Base-by-base conservation (phyloP, 2,329 filamentous ascomycete species). In the Biscogniauxia mediterranea region DNA sequence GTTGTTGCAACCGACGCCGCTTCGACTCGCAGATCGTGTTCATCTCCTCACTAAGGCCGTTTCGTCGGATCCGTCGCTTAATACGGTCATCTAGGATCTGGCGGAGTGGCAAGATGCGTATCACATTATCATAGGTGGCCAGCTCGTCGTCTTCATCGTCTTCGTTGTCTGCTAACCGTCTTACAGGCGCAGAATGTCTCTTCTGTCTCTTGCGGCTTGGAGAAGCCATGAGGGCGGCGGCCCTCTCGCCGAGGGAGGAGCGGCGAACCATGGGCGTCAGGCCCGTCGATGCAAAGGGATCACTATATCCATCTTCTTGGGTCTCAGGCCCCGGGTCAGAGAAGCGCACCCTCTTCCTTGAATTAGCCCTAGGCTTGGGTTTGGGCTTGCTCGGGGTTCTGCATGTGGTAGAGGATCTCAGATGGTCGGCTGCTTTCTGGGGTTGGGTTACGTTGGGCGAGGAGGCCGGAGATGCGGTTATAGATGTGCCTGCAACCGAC, bases 191-290 rank as follows among this genome's bases (percentile, higher is more conserved):
- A 0, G 83, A 83, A 57, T 79, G 78, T 21, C 82, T 79, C 5
- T 81, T 79, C 28, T 32, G 28, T 15, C 76, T 77, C 46, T 78
- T 76, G 58, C 57, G 73, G 66, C 60, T 70, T 73, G 69, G 66
- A 55, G 61, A 46, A 46, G 38, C 15, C 38, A n/a, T 46, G 38
- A 17, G 7, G 17, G 38, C 6, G 4, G 38, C 17, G 2, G 13
- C 38, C 15, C 38, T 28, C 64, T 68, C 55, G 15, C 63, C 61
- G 6, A 87, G 76, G 1, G 78, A 79, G 0, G 85, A 79, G 20
- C 84, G 81, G 46, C 78, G 77, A 52, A 88, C 75, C 75, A 86
- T 83, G 1, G 86, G 85, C 1, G 86, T 88, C 26, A 88, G 72
- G 1, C 85, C 85, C 0, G 81, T 85, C 1, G 80, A 77, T 9